Evolutionary conservation across 495 filamentous ascomycete genomes (phyloP).

Genomic region (Penicillium ochrochloron): DNA sequence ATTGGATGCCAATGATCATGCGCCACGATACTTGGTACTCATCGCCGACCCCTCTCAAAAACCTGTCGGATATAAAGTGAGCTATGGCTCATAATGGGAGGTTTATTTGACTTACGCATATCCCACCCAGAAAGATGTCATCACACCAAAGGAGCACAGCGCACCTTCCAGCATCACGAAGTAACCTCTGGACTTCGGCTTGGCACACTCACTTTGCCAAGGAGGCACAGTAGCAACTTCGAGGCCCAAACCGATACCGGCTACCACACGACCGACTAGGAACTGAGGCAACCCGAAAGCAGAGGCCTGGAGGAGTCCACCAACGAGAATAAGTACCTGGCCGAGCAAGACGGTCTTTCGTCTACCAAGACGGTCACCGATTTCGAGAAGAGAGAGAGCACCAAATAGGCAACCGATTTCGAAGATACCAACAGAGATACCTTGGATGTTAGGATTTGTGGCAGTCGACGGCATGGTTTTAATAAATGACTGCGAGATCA

Average conservation of each 20-base stretch:
- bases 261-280: conserved; percentile 52
- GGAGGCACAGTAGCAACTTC: conserved; percentile 63
- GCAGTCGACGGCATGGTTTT: neutral
- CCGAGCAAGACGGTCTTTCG: conserved; percentile 59
- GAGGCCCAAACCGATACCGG: conserved; percentile 63
- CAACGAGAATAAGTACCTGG: conserved; percentile 52
- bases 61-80: neutral
- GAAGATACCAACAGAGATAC: conserved; percentile 19
- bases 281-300: conserved; percentile 45
- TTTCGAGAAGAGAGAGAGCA: conserved; percentile 16
- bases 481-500: conserved; percentile 1
- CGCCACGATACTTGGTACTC: conserved; percentile 40
- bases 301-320: conserved; percentile 53
- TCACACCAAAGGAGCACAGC: neutral
- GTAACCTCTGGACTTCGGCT: conserved; percentile 9
- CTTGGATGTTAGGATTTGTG: conserved; percentile 20
- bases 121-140: conserved; percentile 2
- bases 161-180: conserved; percentile 2
- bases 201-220: conserved; percentile 46
- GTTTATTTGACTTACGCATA: conserved; percentile 2
- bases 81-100: neutral
- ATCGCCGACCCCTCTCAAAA: conserved; percentile 1
- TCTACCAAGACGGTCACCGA: conserved; percentile 18
- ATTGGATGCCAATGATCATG: conserved; percentile 55
- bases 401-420: conserved; percentile 18